A percentile compares a stretch with the other conserved stretches of the same genome.
These are phyloP conservation scores for Metschnikowia picachoensis DNA, from an alignment of 805 yeast species.

Conservation along the genomic window DNA sequence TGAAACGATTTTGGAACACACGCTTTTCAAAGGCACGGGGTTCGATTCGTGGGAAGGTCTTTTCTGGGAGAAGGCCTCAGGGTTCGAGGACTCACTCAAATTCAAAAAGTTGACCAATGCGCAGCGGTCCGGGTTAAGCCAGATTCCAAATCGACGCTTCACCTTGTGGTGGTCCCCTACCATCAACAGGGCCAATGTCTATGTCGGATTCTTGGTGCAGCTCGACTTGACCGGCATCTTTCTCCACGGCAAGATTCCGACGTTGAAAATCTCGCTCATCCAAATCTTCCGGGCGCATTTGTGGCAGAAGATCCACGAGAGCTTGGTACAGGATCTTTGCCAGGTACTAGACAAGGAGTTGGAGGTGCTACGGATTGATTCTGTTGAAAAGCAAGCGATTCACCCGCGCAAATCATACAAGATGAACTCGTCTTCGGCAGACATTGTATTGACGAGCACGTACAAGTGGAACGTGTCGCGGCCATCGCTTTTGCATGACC, in stretches of 20 bases:
- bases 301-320: constrained; percentile 98
- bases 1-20: constrained; percentile 92
- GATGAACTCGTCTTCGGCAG: constrained; percentile 96
- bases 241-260: constrained; percentile 96
- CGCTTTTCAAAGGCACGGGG: constrained; percentile 94
- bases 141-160: constrained; percentile 94
- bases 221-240: constrained; percentile 95
- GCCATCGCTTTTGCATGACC: constrained; percentile 76
- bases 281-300: constrained; percentile 97
- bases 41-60: constrained; percentile 98
- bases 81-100: constrained; percentile 94
- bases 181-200: constrained; percentile 94
- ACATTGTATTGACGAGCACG: constrained; percentile 69
- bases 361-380: constrained; percentile 76
- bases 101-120: constrained; percentile 95
- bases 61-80: constrained; percentile 97
- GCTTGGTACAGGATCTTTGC: constrained; percentile 87
- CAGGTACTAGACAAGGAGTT: constrained; percentile 87
- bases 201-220: constrained; percentile 95
- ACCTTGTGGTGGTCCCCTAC: constrained; percentile 99
- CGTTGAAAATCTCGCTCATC: constrained; percentile 88
- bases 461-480: constrained; percentile 78
- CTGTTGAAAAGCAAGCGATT: constrained; percentile 84
- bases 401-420: constrained; percentile 97
- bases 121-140: constrained; percentile 94